phyloP scores from a whole-genome alignment of 2,329 filamentous ascomycete species.

The Calonectria pauciramosa region DNA sequence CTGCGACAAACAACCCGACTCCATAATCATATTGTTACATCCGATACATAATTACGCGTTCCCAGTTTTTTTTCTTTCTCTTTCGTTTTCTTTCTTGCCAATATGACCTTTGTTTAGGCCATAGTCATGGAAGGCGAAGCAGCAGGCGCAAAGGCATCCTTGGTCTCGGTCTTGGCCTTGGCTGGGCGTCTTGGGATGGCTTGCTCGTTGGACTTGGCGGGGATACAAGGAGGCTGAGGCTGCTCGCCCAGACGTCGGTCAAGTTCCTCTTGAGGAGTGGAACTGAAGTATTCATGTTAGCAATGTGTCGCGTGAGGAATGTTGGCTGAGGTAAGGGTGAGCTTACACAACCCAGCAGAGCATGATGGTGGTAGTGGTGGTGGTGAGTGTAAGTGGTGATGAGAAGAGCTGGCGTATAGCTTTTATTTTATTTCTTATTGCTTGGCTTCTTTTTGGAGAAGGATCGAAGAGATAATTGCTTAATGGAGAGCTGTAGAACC shows the following conservation, averaged over 20 bases:
- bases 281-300: slow-evolving; percentile 4
- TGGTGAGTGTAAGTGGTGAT: not conserved
- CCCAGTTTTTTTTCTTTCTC: not conserved
- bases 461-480: not conserved
- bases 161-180: slow-evolving; percentile 13
- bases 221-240: slow-evolving; percentile 22
- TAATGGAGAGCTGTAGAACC: slow-evolving; percentile 4
- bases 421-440: not conserved
- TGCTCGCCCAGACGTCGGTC: slow-evolving; percentile 24
- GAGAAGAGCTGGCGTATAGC: not conserved
- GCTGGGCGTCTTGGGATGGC: not conserved
- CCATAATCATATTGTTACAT: slow-evolving; percentile 17
- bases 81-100: not conserved
- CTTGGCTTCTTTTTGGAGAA: not conserved
- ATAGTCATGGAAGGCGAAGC: slow-evolving; percentile 7
- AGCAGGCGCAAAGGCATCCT: slow-evolving; percentile 1
- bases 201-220: slow-evolving; percentile 16
- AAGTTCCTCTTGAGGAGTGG: slow-evolving; percentile 28
- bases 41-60: slow-evolving; percentile 5
- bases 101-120: not conserved
- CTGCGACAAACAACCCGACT: slow-evolving; percentile 12
- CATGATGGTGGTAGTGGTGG: slow-evolving; percentile 11
- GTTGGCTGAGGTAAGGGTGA: not conserved
- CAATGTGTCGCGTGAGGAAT: not conserved
- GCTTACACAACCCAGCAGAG: slow-evolving; percentile 30